Base-by-base conservation (phyloP, 495 filamentous ascomycete genomes). In the Tetracladium marchalianum region DNA sequence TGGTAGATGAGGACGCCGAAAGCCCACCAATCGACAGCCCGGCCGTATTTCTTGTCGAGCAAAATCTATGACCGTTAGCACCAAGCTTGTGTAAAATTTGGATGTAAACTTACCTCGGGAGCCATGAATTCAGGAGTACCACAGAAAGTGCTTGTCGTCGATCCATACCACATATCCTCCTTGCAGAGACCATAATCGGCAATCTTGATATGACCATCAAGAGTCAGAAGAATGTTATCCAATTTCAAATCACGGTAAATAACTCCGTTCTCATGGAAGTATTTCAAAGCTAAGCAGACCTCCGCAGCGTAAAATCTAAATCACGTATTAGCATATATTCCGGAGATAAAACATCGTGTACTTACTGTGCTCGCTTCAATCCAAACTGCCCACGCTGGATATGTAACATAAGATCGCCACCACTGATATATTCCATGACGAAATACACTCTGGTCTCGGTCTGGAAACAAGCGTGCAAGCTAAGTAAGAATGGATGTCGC, bases 11-110 rank as follows among this genome's bases (percentile, higher is more conserved):
- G 71, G 31, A 99, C 92, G 57, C 92, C 92, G 64, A 99, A 99
- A n/a, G 92, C 92, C 92, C 92, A 99, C 92, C 92, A 99, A 64
- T 99, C 92, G 47, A 99, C 92, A n/a, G 92, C 90, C 41, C 92
- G 81, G 34, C 90, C 92, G 62, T 97, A 99, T 62, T 94, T 95
- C 73, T 97, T 97, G 65, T 99, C 92, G 46, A 99, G 75, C 9
- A 99, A 69, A 66, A 99, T 99, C 85, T 95, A 51, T n/a, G 8
- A 16, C 40, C 63, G 46, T 59, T 35, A 59, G 56, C 33, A 22
- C 19, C 24, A 31, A 46, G 11, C 16, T 27, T 15, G 1, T 10
- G 22, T 32, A 2, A 31, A 13, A 10, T 4, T 11, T 41, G 32
- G 4, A 15, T 8, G 12, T 18, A 11, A 32, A 66, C 75, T 60